Evolutionary conservation across 305 asterid species (phyloP).

Genomic region (Rubia balearica): DNA sequence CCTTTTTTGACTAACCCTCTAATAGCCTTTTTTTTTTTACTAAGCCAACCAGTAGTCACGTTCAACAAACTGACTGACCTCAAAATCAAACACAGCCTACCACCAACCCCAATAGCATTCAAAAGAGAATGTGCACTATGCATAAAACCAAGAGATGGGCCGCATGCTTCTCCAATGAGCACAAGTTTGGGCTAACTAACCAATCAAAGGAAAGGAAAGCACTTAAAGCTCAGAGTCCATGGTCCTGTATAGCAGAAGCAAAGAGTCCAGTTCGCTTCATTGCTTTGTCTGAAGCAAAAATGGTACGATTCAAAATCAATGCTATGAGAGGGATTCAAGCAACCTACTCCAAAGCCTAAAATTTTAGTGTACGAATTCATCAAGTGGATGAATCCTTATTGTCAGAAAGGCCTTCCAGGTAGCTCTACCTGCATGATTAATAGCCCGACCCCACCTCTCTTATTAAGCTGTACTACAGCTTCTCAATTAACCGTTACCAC

Average conservation of each 20-base stretch:
- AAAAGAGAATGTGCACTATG: not conserved
- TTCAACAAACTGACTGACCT: not conserved
- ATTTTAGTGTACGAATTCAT: not conserved
- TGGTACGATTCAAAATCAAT: not conserved
- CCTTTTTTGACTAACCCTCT: not conserved
- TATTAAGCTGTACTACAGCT: not conserved
- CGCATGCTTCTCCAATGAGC: not conserved
- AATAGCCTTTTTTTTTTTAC: not conserved
- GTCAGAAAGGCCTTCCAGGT: not conserved
- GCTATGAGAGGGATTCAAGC: not conserved
- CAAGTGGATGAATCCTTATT: not conserved
- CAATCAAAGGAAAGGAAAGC: not conserved
- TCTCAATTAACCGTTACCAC: not conserved
- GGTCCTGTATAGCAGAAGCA: not conserved
- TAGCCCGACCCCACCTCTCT: not conserved
- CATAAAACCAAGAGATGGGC: constrained; percentile 2
- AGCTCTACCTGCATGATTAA: not conserved
- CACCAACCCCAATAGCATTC: not conserved
- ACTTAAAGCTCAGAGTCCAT: constrained; percentile 6
- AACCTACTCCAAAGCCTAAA: not conserved
- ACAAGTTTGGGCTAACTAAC: not conserved
- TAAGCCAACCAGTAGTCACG: not conserved
- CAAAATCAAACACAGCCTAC: constrained; percentile 5
- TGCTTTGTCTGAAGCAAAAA: not conserved
- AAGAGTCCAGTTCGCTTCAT: constrained; percentile 1